Conservation (phyloP, 2,329 filamentous ascomycete species). For the Dissoconium aciculare region DNA sequence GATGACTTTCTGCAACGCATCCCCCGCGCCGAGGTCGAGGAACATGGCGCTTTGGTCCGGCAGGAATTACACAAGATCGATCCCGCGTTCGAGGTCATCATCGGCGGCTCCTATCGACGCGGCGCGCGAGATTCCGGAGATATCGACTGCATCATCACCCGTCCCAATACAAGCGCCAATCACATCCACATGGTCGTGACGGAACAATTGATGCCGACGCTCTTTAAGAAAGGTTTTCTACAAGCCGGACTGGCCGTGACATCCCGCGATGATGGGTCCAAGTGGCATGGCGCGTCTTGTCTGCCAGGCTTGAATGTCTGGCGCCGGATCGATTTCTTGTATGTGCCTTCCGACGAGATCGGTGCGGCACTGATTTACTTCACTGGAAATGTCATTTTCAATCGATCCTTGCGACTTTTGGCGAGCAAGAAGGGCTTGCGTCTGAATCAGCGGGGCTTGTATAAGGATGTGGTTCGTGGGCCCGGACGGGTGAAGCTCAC, state of each 20-base stretch:
- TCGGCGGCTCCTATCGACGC: slow-evolving; percentile 74
- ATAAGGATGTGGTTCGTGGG: slow-evolving; percentile 51
- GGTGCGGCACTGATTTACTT: slow-evolving; percentile 89
- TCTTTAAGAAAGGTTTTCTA: slow-evolving; percentile 51
- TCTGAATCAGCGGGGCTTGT: slow-evolving; percentile 72
- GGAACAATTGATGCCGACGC: slow-evolving; percentile 43
- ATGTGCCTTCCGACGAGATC: slow-evolving; percentile 64
- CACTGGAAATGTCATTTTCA: slow-evolving; percentile 90
- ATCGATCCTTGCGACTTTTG: slow-evolving; percentile 66
- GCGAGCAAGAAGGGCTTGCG: slow-evolving; percentile 70
- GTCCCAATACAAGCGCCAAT: slow-evolving; percentile 40
- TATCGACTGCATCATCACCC: slow-evolving; percentile 73
- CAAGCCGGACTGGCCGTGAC: slow-evolving; percentile 48
- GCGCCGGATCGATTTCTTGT: slow-evolving; percentile 71
- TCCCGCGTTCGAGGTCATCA: slow-evolving; percentile 48
- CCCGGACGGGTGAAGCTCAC: slow-evolving; percentile 44
- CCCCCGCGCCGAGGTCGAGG: slow-evolving; percentile 57
- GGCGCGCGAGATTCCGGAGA: slow-evolving; percentile 62
- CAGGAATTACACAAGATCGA: slow-evolving; percentile 47
- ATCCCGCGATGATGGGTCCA: slow-evolving; percentile 46
- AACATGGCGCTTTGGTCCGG: slow-evolving; percentile 51
- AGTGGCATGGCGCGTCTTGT: slow-evolving; percentile 78
- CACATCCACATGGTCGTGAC: slow-evolving; percentile 50
- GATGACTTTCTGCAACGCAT: slow-evolving; percentile 67
- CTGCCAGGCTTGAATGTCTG: slow-evolving; percentile 49